Evolutionary conservation across 495 filamentous ascomycete genomes (phyloP).

Genomic region (Xylaria grammica): DNA sequence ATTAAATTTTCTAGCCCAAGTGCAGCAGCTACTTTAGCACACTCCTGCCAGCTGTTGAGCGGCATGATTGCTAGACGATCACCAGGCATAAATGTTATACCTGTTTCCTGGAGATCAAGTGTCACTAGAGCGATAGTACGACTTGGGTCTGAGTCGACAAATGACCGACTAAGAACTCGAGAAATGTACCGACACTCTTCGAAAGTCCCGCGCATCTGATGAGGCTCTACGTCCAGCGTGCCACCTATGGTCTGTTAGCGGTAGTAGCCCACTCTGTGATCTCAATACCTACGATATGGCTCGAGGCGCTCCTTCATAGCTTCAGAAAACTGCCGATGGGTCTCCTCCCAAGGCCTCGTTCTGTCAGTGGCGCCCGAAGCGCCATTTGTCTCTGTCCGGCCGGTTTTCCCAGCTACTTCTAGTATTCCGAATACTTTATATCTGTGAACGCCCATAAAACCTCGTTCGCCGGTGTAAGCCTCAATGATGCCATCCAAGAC

Average conservation of each 20-base stretch:
- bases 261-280: not conserved
- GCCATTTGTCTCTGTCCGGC: slow-evolving; percentile 57
- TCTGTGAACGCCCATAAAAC: slow-evolving; percentile 59
- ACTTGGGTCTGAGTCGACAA: slow-evolving; percentile 49
- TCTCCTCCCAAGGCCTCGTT: slow-evolving; percentile 54
- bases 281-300: slow-evolving; percentile 42
- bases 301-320: slow-evolving; percentile 59
- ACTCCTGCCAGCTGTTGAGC: slow-evolving; percentile 54
- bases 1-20: slow-evolving; percentile 48
- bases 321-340: slow-evolving; percentile 55
- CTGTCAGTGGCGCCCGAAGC: slow-evolving; percentile 47
- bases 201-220: slow-evolving; percentile 57
- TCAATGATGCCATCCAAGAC: slow-evolving; percentile 57
- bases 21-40: slow-evolving; percentile 52
- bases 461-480: slow-evolving; percentile 54
- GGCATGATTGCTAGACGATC: slow-evolving; percentile 58
- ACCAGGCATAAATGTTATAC: slow-evolving; percentile 55
- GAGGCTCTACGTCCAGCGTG: slow-evolving; percentile 47
- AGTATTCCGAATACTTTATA: slow-evolving; percentile 62
- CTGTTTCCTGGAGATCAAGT: slow-evolving; percentile 51
- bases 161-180: slow-evolving; percentile 45
- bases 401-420: slow-evolving; percentile 56
- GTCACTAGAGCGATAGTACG: slow-evolving; percentile 53
- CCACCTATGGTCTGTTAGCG: slow-evolving; percentile 27
- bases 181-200: slow-evolving; percentile 56